Evolutionary conservation across 1,284 basidiomycete genomes (phyloP).

Genomic region (Ustanciosporium gigantosporum): DNA sequence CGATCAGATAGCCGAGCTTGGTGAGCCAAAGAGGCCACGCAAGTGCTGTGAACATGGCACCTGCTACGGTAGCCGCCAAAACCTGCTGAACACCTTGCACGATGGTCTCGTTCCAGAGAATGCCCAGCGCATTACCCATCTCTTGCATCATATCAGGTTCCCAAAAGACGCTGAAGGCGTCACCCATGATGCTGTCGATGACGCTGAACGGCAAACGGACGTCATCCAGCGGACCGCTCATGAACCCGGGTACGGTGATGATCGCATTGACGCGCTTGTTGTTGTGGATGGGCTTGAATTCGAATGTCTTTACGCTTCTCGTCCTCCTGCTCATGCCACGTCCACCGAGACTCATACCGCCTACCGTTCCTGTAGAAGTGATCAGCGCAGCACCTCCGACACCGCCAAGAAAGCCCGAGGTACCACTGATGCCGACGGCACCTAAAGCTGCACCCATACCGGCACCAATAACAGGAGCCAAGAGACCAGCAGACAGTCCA

Average conservation of each 20-base stretch:
- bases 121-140: conserved; percentile 59
- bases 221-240: conserved; percentile 56
- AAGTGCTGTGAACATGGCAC: conserved; percentile 52
- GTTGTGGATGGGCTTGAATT: conserved; percentile 60
- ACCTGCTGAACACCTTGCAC: conserved; percentile 59
- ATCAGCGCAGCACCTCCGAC: conserved; percentile 59
- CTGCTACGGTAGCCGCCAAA: conserved; percentile 52
- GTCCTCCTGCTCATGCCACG: conserved; percentile 58
- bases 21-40: conserved; percentile 60
- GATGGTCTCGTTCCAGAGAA: conserved; percentile 61
- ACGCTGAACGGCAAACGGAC: conserved; percentile 58
- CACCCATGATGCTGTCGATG: conserved; percentile 60
- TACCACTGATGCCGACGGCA: conserved; percentile 58
- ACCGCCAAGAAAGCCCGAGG: conserved; percentile 55
- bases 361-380: conserved; percentile 57
- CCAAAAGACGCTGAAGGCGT: conserved; percentile 58
- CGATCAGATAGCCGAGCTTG: conserved; percentile 59
- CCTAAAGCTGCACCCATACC: conserved; percentile 59
- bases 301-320: conserved; percentile 57
- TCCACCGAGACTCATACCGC: conserved; percentile 54
- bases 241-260: conserved; percentile 56
- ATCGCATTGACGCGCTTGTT: conserved; percentile 61
- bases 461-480: conserved; percentile 58
- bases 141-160: conserved; percentile 62
- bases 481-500: conserved; percentile 56